Conservation (phyloP, 371 early-diverging fungal genomes). For the Mucor sp. region DNA sequence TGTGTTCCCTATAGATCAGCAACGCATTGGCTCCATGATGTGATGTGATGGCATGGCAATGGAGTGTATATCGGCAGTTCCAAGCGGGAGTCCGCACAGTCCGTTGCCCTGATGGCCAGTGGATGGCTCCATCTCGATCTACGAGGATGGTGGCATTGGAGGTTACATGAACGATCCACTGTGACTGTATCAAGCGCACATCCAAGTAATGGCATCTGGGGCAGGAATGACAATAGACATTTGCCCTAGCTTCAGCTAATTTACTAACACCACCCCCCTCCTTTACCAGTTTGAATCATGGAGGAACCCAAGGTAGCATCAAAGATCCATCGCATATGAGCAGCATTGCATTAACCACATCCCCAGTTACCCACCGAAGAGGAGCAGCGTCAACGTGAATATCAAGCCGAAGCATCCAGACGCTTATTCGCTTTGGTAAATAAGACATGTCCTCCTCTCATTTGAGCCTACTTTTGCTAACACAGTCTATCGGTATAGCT, state of each 20-base stretch:
- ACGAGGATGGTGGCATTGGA: neutral
- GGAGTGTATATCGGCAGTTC: neutral
- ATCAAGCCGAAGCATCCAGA: constrained; percentile 30
- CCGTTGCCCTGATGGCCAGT: neutral
- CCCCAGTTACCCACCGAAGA: constrained; percentile 14
- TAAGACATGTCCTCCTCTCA: neutral
- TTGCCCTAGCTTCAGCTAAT: constrained; percentile 5
- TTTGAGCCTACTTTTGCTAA: neutral
- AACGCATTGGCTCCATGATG: neutral
- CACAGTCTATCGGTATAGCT: constrained; percentile 17
- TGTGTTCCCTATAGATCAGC: neutral
- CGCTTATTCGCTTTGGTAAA: constrained; percentile 37
- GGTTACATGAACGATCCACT: neutral
- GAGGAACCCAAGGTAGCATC: constrained; percentile 7
- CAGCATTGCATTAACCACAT: neutral
- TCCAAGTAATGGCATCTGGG: neutral
- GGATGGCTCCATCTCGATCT: neutral
- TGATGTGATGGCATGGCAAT: neutral
- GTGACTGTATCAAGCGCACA: neutral
- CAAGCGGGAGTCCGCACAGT: neutral
- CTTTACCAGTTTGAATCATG: neutral
- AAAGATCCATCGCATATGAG: neutral
- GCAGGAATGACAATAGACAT: neutral
- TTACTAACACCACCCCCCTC: neutral
- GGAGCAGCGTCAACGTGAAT: constrained; percentile 11